Evolutionary conservation across 2,329 filamentous ascomycete species (phyloP).

Genomic region (Fusarium hainanense): DNA sequence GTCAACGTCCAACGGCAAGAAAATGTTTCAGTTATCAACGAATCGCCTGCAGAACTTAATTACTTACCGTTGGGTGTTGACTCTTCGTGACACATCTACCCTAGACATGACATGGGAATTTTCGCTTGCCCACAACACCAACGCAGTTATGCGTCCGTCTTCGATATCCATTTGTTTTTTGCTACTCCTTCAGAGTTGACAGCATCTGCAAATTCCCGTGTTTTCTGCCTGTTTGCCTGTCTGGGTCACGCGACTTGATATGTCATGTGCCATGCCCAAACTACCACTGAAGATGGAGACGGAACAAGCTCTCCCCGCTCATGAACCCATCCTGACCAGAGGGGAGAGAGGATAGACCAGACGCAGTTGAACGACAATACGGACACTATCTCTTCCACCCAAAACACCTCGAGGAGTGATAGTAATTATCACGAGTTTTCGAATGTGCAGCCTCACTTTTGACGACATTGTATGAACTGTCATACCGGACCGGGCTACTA

Average conservation of each 20-base stretch:
- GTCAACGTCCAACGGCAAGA: not conserved
- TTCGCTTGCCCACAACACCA: not conserved
- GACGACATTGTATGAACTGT: not conserved
- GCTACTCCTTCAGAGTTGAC: not conserved
- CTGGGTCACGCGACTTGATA: conserved; percentile 34
- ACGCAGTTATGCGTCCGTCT: not conserved
- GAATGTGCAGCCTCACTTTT: not conserved
- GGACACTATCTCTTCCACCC: not conserved
- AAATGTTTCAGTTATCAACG: not conserved
- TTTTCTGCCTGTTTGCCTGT: conserved; percentile 8
- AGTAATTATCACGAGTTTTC: not conserved
- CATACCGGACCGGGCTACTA: not conserved
- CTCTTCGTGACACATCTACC: conserved; percentile 6
- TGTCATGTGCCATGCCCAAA: conserved; percentile 35
- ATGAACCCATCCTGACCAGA: conserved; percentile 27
- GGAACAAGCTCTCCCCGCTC: conserved; percentile 37
- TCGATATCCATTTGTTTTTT: not conserved
- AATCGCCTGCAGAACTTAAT: not conserved
- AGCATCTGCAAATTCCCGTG: conserved; percentile 16
- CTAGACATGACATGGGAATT: not conserved
- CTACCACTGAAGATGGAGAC: conserved; percentile 29
- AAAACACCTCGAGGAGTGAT: not conserved
- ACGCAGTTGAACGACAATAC: not conserved
- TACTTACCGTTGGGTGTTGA: not conserved
- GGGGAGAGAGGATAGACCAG: not conserved